Conservation (phyloP, 2,329 filamentous ascomycete genomes). For the Westerdykella aurantiaca region DNA sequence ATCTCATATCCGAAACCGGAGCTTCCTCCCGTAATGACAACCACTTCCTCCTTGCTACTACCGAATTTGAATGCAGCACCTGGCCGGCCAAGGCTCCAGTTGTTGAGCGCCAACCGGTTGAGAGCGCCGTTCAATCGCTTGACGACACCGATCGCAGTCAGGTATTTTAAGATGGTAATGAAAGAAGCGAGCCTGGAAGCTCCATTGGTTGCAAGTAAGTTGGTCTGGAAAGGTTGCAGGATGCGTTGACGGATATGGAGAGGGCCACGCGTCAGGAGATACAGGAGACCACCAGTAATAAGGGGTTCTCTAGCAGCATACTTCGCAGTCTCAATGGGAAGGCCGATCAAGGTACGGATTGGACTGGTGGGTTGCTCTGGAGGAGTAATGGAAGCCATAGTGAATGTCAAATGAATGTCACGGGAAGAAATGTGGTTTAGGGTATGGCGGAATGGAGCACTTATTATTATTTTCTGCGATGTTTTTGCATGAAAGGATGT, state of each 20-base stretch:
- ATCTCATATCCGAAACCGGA: slow-evolving; percentile 27
- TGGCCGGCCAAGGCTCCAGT: slow-evolving; percentile 28
- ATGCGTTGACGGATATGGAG: slow-evolving; percentile 16
- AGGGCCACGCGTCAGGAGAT: slow-evolving; percentile 21
- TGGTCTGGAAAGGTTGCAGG: slow-evolving; percentile 17
- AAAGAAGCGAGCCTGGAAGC: slow-evolving; percentile 13
- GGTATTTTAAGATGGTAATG: slow-evolving; percentile 17
- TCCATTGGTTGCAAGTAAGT: slow-evolving; percentile 15
- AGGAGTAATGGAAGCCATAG: background rate
- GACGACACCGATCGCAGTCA: slow-evolving; percentile 13
- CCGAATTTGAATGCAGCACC: slow-evolving; percentile 19
- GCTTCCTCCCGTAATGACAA: slow-evolving; percentile 27
- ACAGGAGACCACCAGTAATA: slow-evolving; percentile 17
- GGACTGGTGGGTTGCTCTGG: background rate
- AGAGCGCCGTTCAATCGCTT: slow-evolving; percentile 14
- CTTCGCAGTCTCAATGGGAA: slow-evolving; percentile 1
- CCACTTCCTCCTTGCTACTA: slow-evolving; percentile 17
- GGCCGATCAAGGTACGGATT: background rate
- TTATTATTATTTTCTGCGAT: background rate
- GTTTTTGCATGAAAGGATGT: background rate
- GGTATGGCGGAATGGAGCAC: no score
- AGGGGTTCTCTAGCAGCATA: slow-evolving; percentile 12
- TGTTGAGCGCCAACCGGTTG: slow-evolving; percentile 27
- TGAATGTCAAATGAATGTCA: background rate
- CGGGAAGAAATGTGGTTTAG: no score